Conservation (phyloP, 202 grass and related monocot genomes). For the Panicum hallii region DNA sequence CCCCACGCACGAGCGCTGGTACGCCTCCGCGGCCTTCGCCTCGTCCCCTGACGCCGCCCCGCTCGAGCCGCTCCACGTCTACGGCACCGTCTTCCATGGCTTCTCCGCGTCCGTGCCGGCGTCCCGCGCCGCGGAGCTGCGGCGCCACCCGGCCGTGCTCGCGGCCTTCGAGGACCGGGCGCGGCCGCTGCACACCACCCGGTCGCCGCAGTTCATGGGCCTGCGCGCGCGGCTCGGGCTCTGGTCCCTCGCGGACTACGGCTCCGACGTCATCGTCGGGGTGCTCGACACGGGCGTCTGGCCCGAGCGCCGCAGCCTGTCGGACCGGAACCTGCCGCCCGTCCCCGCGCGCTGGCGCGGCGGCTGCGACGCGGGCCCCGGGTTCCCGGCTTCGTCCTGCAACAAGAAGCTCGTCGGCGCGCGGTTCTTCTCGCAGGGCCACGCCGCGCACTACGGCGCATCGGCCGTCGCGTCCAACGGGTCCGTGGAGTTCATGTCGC, state of each 20-base stretch:
- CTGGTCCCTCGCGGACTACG: slow-evolving; percentile 92
- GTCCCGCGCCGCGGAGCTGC: slow-evolving; percentile 56
- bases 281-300: slow-evolving; percentile 90
- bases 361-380: slow-evolving; percentile 68
- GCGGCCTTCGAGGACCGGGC: slow-evolving; percentile 81
- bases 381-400: slow-evolving; percentile 66
- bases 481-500: slow-evolving; percentile 78
- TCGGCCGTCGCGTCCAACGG: slow-evolving; percentile 56
- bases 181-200: slow-evolving; percentile 75
- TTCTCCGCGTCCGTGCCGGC: slow-evolving; percentile 71
- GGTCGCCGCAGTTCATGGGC: slow-evolving; percentile 91
- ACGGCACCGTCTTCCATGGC: slow-evolving; percentile 84
- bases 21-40: slow-evolving; percentile 76
- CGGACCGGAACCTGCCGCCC: slow-evolving; percentile 72
- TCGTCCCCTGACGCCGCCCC: neutral
- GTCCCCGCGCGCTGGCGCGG: slow-evolving; percentile 83
- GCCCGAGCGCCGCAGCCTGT: slow-evolving; percentile 86
- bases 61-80: slow-evolving; percentile 76
- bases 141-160: slow-evolving; percentile 70
- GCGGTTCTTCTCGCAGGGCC: slow-evolving; percentile 86
- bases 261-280: slow-evolving; percentile 79
- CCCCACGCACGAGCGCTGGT: slow-evolving; percentile 75
- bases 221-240: slow-evolving; percentile 81
- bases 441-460: slow-evolving; percentile 60
- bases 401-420: slow-evolving; percentile 91